phyloP scores from a whole-genome alignment of 2,329 filamentous ascomycete species.

The Fusarium sp. region DNA sequence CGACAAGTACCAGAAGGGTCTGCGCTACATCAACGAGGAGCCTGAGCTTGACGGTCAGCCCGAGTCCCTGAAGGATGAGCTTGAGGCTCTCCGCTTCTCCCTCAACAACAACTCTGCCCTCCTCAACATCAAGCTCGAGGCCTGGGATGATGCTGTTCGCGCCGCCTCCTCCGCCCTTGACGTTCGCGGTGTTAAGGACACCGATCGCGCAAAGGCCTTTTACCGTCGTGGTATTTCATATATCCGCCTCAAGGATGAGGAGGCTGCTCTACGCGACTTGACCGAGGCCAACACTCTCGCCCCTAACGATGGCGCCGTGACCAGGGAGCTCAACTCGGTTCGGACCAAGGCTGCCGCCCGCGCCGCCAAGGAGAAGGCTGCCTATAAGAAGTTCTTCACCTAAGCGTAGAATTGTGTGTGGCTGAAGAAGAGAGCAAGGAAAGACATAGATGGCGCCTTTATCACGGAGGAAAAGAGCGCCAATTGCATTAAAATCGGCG shows the following conservation, averaged over 20 bases:
- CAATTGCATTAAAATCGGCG: conserved; percentile 30
- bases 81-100: conserved; percentile 84
- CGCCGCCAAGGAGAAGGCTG: conserved; percentile 90
- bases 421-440: conserved; percentile 1
- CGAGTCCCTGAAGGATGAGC: conserved; percentile 74
- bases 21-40: conserved; percentile 91
- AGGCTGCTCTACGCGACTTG: conserved; percentile 82
- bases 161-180: conserved; percentile 83
- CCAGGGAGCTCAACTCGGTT: conserved; percentile 81
- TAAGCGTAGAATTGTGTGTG: conserved; percentile 46
- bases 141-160: conserved; percentile 79
- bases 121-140: conserved; percentile 84
- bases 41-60: conserved; percentile 82
- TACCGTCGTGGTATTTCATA: conserved; percentile 87
- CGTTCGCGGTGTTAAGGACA: conserved; percentile 75
- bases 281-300: conserved; percentile 81
- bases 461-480: conserved; percentile 26
- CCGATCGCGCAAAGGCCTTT: conserved; percentile 90
- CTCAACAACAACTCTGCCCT: conserved; percentile 92
- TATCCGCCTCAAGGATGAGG: conserved; percentile 86
- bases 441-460: conserved; percentile 24
- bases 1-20: conserved; percentile 94
- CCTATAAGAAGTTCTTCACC: conserved; percentile 91
- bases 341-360: conserved; percentile 83
- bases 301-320: conserved; percentile 82